phyloP scores from a whole-genome alignment of 768 basidiomycete genomes.

The Auricularia auricula-judae region DNA sequence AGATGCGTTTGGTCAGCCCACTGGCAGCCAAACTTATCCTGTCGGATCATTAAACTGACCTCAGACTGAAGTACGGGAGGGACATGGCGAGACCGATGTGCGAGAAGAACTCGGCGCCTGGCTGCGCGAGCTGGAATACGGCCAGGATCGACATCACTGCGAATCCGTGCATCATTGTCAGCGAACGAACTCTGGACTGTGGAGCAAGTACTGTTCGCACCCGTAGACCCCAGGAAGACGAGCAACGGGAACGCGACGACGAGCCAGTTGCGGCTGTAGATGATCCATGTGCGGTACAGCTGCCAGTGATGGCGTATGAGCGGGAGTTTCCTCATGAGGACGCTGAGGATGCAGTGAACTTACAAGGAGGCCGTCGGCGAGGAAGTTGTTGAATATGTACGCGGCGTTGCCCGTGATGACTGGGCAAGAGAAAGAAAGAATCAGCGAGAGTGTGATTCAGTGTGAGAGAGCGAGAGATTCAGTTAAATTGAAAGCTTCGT shows the following conservation, averaged over 20 bases:
- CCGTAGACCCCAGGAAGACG: background rate
- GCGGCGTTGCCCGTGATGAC: background rate
- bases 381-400: background rate
- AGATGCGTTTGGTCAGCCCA: too few relatives aligned
- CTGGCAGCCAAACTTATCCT: background rate
- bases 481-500: fast-evolving
- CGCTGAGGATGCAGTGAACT: background rate
- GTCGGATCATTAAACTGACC: background rate
- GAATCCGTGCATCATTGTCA: background rate
- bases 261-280: background rate
- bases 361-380: background rate
- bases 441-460: too few relatives aligned
- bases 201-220: background rate
- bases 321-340: background rate
- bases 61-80: background rate
- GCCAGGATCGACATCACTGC: background rate
- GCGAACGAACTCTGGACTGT: background rate
- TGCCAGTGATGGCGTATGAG: background rate
- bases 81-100: background rate
- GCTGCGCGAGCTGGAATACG: background rate
- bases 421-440: background rate
- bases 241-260: background rate
- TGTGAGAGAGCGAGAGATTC: too few relatives aligned
- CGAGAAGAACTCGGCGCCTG: background rate
- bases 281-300: background rate